Percentiles rank a stretch among this genome's conserved stretches.
phyloP scores from a whole-genome alignment of 352 stramenopile species.

The Pythium angustatum region DNA sequence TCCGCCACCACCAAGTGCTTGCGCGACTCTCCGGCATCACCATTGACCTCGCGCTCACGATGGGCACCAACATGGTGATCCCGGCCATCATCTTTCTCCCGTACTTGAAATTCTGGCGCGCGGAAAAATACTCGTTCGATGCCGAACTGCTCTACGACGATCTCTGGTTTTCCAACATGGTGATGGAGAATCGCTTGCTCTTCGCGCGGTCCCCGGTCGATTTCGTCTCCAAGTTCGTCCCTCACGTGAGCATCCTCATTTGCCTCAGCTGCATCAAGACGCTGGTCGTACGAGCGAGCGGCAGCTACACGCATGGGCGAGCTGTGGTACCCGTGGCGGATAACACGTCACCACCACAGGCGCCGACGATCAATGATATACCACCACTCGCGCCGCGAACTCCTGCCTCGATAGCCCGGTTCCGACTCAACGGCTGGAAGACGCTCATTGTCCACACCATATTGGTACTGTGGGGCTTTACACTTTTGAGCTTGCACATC shows the following conservation, averaged over 20 bases:
- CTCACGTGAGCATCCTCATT: conserved; percentile 16
- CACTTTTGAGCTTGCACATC: conserved; percentile 9
- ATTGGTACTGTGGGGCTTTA: conserved; percentile 3
- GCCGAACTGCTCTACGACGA: conserved; percentile 38
- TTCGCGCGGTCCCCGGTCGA: conserved; percentile 19
- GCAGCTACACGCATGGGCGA: too few relatives aligned
- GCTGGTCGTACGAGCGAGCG: neutral
- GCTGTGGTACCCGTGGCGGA: too few relatives aligned
- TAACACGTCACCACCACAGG: too few relatives aligned
- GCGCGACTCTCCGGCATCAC: conserved; percentile 23
- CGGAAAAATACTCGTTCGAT: conserved; percentile 33
- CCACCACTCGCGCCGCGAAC: too few relatives aligned
- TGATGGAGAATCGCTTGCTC: conserved; percentile 43
- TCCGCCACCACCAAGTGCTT: neutral
- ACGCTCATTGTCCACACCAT: neutral
- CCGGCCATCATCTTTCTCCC: conserved; percentile 34
- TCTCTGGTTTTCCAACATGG: conserved; percentile 38
- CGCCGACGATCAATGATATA: too few relatives aligned
- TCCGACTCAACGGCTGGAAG: conserved; percentile 7
- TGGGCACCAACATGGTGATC: conserved; percentile 28
- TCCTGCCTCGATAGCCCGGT: too few relatives aligned
- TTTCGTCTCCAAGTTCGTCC: conserved; percentile 17
- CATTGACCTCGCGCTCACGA: conserved; percentile 27
- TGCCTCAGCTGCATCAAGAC: neutral
- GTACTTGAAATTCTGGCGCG: conserved; percentile 32